phyloP scores from a whole-genome alignment of 306 rosid species.

The Gastrolobium bilobum region DNA sequence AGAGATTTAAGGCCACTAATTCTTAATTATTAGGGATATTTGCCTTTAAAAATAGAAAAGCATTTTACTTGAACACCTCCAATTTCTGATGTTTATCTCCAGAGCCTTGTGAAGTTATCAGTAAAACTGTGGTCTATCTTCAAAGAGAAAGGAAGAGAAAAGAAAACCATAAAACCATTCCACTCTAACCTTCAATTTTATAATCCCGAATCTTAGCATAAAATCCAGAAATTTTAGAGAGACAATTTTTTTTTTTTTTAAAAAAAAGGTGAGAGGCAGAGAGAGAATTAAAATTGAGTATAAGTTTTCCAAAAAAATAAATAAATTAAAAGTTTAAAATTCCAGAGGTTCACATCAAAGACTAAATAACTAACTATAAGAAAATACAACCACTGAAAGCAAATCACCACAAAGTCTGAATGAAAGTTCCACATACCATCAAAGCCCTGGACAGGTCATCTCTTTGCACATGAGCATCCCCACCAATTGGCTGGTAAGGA shows the following conservation, averaged over 20 bases:
- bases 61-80: constrained; percentile 26
- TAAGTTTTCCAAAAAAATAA: too few relatives aligned
- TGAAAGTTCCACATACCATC: constrained; percentile 72
- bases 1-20: constrained; percentile 13
- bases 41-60: not conserved
- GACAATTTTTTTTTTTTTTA: not conserved
- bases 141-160: not conserved
- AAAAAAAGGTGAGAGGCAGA: not conserved
- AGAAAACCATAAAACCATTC: not conserved
- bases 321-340: not conserved
- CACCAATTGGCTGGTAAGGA: constrained; percentile 68
- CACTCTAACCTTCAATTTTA: constrained; percentile 12
- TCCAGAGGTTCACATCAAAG: constrained; percentile 27
- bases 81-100: constrained; percentile 23
- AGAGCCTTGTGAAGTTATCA: not conserved
- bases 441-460: constrained; percentile 82
- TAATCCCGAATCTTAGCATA: constrained; percentile 9
- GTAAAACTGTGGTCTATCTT: constrained; percentile 5
- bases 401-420: constrained; percentile 38
- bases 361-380: constrained; percentile 6
- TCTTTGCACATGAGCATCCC: constrained; percentile 72
- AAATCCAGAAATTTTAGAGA: not conserved
- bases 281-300: not conserved
- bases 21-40: not conserved
- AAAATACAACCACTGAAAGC: constrained; percentile 36